These are phyloP conservation scores for Aspergillus tanneri DNA, from an alignment of 2,329 filamentous ascomycete species.

Conservation along the genomic window DNA sequence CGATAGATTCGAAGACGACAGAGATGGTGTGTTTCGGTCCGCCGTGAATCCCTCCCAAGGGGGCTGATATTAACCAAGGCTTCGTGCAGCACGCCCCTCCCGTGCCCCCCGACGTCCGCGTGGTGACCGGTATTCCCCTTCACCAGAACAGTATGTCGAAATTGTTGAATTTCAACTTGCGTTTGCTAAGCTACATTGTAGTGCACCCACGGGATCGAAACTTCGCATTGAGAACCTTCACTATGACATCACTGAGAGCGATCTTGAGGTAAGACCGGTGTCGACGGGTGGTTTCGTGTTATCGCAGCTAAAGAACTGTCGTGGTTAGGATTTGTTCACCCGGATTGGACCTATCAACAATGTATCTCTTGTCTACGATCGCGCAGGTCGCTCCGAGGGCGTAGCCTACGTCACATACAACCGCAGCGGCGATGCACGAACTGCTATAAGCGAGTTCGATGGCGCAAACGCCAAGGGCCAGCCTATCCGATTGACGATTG, in stretches of 20 bases:
- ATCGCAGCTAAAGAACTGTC: neutral
- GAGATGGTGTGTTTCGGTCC: constrained; percentile 46
- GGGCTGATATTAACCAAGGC: constrained; percentile 21
- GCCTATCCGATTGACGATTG: constrained; percentile 71
- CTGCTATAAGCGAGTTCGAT: constrained; percentile 77
- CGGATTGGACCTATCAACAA: constrained; percentile 71
- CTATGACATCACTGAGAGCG: constrained; percentile 83
- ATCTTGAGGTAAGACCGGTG: constrained; percentile 63
- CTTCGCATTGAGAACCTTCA: constrained; percentile 86
- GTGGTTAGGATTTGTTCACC: constrained; percentile 70
- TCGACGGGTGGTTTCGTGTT: neutral
- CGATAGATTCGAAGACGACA: constrained; percentile 78
- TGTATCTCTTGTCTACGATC: constrained; percentile 76
- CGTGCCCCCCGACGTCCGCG: constrained; percentile 43
- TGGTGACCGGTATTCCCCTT: constrained; percentile 37
- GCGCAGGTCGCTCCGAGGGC: constrained; percentile 83
- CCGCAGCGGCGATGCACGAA: constrained; percentile 65
- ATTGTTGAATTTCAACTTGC: neutral
- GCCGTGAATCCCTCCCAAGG: neutral
- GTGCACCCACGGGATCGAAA: constrained; percentile 62
- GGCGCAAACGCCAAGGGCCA: constrained; percentile 88
- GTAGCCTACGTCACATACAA: constrained; percentile 81
- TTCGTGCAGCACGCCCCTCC: constrained; percentile 41
- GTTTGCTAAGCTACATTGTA: constrained; percentile 26
- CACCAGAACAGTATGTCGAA: constrained; percentile 36